Evolutionary conservation across 768 basidiomycete species (phyloP).

Genomic region (Peribolospora baueri): DNA sequence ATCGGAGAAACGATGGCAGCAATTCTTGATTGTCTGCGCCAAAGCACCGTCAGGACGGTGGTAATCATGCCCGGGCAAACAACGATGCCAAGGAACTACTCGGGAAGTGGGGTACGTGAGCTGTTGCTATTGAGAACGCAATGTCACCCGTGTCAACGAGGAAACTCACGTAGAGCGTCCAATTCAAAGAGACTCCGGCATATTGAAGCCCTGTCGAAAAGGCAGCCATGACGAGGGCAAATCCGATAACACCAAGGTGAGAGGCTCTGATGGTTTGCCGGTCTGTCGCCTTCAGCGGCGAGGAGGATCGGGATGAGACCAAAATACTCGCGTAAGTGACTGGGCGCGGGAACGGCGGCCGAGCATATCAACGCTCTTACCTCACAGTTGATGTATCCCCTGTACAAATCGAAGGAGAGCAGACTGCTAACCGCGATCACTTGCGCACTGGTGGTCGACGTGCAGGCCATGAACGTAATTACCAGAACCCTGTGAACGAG

Average conservation of each 20-base stretch:
- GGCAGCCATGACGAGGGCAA: constrained; percentile 16
- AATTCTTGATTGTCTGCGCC: neutral
- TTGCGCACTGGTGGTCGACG: constrained; percentile 1
- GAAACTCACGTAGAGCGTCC: constrained; percentile 7
- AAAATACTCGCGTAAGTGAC: too few relatives aligned
- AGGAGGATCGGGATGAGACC: neutral
- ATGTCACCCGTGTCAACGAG: neutral
- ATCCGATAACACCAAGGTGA: constrained; percentile 9
- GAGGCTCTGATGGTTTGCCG: neutral
- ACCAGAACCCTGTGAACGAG: neutral
- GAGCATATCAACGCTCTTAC: too few relatives aligned
- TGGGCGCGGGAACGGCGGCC: too few relatives aligned
- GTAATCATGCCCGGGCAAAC: constrained; percentile 1
- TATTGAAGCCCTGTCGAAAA: constrained; percentile 16
- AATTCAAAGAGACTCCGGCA: constrained; percentile 17
- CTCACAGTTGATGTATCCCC: neutral
- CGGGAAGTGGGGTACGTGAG: neutral
- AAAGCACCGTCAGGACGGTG: constrained; percentile 5
- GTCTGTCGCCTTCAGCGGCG: neutral
- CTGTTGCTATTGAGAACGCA: neutral
- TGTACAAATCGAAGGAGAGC: constrained; percentile 5
- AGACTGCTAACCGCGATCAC: constrained; percentile 6
- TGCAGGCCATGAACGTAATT: constrained; percentile 2
- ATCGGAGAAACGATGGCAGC: neutral
- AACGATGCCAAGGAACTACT: neutral